Conservation (phyloP, 1,284 basidiomycete genomes). For the Cystobasidium sp. region DNA sequence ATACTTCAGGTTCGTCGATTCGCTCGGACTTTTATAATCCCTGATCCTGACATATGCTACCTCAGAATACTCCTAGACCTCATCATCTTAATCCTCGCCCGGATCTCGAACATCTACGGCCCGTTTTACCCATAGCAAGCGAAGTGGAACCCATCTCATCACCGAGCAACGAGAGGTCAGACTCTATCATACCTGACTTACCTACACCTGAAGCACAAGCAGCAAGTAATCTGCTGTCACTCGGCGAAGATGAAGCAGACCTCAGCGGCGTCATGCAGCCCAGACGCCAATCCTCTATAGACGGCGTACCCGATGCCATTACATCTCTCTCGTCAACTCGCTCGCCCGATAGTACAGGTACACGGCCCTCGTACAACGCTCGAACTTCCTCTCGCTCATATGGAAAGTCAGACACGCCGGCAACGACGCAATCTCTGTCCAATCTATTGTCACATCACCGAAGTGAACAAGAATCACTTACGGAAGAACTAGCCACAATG, state of each 20-base stretch:
- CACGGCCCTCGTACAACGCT: not conserved
- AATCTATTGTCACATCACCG: constrained; percentile 45
- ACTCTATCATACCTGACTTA: too few relatives aligned
- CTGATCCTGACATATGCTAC: not conserved
- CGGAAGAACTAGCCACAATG: constrained; percentile 74
- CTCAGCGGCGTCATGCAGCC: not conserved
- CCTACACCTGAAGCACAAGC: not conserved
- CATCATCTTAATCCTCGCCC: not conserved
- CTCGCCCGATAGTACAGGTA: not conserved
- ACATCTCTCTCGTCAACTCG: not conserved
- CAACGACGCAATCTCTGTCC: constrained; percentile 32
- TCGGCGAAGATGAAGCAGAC: not conserved
- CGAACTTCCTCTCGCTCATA: not conserved
- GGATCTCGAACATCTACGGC: constrained; percentile 17
- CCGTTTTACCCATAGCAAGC: constrained; percentile 1
- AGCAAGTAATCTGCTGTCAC: not conserved
- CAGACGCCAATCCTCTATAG: not conserved
- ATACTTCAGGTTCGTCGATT: not conserved
- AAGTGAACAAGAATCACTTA: constrained; percentile 67
- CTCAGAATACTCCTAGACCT: constrained; percentile 19
- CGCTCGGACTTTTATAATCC: not conserved
- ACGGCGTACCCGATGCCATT: not conserved
- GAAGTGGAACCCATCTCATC: too few relatives aligned
- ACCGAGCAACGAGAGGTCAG: too few relatives aligned
- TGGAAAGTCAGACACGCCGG: not conserved